Evolutionary conservation across 176 grass and related monocot species (phyloP).

Genomic region (Cenchrus americanus): DNA sequence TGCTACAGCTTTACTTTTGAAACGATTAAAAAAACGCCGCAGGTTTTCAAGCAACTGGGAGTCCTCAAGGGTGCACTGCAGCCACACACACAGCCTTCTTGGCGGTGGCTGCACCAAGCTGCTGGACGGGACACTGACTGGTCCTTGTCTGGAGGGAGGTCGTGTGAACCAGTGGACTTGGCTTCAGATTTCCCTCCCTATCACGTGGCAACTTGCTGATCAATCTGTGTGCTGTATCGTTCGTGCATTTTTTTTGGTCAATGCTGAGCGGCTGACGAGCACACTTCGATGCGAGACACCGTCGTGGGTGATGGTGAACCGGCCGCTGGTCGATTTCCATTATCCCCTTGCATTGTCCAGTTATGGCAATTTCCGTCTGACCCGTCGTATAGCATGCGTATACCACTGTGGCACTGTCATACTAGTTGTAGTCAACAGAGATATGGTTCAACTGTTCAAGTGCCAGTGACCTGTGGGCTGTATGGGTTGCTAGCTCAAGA

Average conservation of each 20-base stretch:
- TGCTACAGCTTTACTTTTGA: neutral
- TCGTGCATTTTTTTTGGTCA: slow-evolving; percentile 46
- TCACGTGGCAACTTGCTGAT: neutral
- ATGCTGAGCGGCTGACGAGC: neutral
- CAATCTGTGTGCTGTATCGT: neutral
- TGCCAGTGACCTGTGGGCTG: neutral
- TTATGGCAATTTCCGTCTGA: neutral
- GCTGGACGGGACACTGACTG: slow-evolving; percentile 16
- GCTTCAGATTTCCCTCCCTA: neutral
- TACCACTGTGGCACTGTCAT: neutral
- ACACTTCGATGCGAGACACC: neutral
- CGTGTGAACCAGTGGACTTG: slow-evolving; percentile 36
- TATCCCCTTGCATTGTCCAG: neutral
- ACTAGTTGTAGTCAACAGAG: neutral
- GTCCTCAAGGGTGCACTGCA: neutral
- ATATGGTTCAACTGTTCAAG: neutral
- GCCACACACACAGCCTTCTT: neutral
- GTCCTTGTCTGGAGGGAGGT: neutral
- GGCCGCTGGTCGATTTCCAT: slow-evolving; percentile 22
- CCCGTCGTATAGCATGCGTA: too few relatives aligned
- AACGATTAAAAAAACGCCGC: too few relatives aligned
- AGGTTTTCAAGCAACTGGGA: neutral
- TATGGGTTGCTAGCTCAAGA: too few relatives aligned
- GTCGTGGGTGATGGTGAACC: neutral
- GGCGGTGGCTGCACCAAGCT: neutral